Base-by-base conservation (phyloP, 768 basidiomycete species). In the Kwoniella pini region DNA sequence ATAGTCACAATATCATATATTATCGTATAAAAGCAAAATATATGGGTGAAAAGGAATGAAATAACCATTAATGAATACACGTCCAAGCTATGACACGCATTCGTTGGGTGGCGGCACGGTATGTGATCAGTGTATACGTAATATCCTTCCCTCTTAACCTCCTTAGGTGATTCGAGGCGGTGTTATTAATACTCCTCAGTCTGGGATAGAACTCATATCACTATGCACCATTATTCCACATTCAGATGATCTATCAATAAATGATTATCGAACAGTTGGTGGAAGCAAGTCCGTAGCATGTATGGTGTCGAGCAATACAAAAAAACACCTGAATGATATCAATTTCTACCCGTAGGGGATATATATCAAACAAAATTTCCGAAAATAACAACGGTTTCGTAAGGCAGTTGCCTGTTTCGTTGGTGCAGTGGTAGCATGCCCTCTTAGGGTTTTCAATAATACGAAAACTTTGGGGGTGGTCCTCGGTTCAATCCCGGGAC, bases 381-480 rank as follows among this genome's bases (percentile, higher is more conserved):
- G 33, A 36, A 36, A 36, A 36, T 15, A 36, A 36, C 33, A 36
- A 36, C 33, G 33, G 33, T 36, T 36, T 57, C 55, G 55, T 48
- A 36, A 57, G 55, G 55, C 55, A 57, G 30, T 57, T 26, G 55
- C 55, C 50, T 51, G 57, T 59, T 59, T 59, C 57, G 57, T 59
- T 59, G 57, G 57, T 59, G 57, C 57, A 59, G 57, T 59, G 57
- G 57, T 59, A 59, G 57, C 57, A 59, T 59, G 57, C 57, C 57
- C 57, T 59, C 57, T 59, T 59, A 59, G 57, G 57, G 57, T 59
- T 59, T 51, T 59, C 49, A 36, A 58, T 43, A n/a, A 24, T 9
- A 12, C 38, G 43, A 59, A 51, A 59, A 39, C 57, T 59, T 59
- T 59, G 57, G 57, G 57, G 57, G 57, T 59, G 57, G 57, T 59